Evolutionary conservation across 1,284 basidiomycete species (phyloP), one percentile per base, ranked within the genome.

Genomic region (Leccinum subatratum): DNA sequence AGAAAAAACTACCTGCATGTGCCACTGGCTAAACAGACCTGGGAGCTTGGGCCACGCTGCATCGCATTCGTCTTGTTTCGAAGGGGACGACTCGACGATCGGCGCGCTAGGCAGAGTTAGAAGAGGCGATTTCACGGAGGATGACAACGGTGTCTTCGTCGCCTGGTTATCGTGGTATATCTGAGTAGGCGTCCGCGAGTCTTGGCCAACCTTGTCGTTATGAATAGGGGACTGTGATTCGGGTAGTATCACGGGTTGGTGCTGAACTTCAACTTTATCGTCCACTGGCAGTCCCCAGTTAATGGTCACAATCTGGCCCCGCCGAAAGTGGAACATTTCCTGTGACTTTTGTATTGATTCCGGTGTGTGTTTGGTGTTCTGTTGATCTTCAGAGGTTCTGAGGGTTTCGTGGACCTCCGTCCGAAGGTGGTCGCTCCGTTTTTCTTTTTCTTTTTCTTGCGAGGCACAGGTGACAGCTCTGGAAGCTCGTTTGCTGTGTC

Each of bases 1-100:
- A 32, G 9, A 12, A n/a, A 30, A 51, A n/a, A 62, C 16, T 58
- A 77, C 73, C 74, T 76, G 73, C 20, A 37, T 8, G 28, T 75
- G 64, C 72, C 72, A 74, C 1, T 66, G 67, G 9, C 62, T 65
- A n/a, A 75, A 69, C 39, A 16, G 9, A 12, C 3, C n/a, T 11
- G 68, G 63, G 1, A 73, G 60, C 48, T 68, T 28, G 2, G 75
- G 70, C 75, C 73, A 75, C 6, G 0, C 30, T 5, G 18, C 22
- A 11, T 28, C 30, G 8, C 14, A 20, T 6, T 25, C 20, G 0
- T 67, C 64, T 16, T 63, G 56, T 63, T 70, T 66, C 22, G 7
- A 61, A 20, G 59, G 22, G 39, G 62, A 64, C 14, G 64, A 30
- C 32, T 28, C 63, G 32, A 32, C 51, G 4, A 20, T 16, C 9